Conservation (phyloP, 2,329 filamentous ascomycete species). For the Cladobotryum protrusum region DNA sequence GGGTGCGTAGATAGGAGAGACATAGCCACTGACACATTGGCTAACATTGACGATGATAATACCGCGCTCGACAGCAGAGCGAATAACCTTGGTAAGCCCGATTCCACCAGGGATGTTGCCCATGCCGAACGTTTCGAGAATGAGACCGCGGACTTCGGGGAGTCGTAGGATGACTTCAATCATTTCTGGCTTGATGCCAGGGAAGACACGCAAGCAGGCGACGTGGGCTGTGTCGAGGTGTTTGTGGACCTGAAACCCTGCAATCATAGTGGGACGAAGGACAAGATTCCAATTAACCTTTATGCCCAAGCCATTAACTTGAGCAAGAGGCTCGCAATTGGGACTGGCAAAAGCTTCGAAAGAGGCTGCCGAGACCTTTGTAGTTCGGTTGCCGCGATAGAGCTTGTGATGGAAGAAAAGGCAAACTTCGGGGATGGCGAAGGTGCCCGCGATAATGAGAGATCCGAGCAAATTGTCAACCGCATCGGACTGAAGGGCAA, state of each 20-base stretch:
- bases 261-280: slow-evolving; percentile 64
- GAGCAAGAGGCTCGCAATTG: slow-evolving; percentile 77
- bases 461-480: slow-evolving; percentile 86
- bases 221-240: slow-evolving; percentile 83
- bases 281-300: slow-evolving; percentile 77
- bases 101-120: slow-evolving; percentile 82
- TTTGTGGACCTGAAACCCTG: slow-evolving; percentile 67
- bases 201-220: slow-evolving; percentile 83
- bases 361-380: slow-evolving; percentile 79
- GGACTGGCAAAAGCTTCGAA: slow-evolving; percentile 85
- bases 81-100: slow-evolving; percentile 70
- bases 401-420: slow-evolving; percentile 91
- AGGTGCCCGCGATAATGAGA: slow-evolving; percentile 84
- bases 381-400: slow-evolving; percentile 81
- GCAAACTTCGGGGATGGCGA: slow-evolving; percentile 87
- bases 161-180: slow-evolving; percentile 74
- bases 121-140: slow-evolving; percentile 89
- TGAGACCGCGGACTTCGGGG: slow-evolving; percentile 70
- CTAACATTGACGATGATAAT: slow-evolving; percentile 87
- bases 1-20: slow-evolving; percentile 71
- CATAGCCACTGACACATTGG: slow-evolving; percentile 75
- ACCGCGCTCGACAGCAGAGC: slow-evolving; percentile 69
- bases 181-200: slow-evolving; percentile 90
- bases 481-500: slow-evolving; percentile 83
- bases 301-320: slow-evolving; percentile 73